Percentiles rank a stretch among this genome's conserved stretches.
phyloP scores from a whole-genome alignment of 1,284 basidiomycete genomes.

The Tetrapyrgos nigripes region DNA sequence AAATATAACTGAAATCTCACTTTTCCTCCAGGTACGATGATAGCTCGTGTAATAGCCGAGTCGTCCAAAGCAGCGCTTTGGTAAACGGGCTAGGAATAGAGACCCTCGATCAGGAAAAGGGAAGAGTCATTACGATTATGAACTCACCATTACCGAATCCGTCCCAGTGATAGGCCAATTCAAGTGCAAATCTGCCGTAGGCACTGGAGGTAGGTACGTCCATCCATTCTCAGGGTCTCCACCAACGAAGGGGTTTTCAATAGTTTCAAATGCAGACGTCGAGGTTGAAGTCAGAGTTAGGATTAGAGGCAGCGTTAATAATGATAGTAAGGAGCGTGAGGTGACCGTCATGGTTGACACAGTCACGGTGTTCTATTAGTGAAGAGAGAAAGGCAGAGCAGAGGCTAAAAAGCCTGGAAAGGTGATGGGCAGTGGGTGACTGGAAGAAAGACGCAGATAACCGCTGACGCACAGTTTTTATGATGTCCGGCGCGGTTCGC shows the following conservation, averaged over 20 bases:
- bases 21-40: background rate
- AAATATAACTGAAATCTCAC: background rate
- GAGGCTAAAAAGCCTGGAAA: too few species aligned
- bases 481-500: too few species aligned
- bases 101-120: background rate
- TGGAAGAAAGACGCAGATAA: too few species aligned
- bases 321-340: background rate
- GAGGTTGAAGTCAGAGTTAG: background rate
- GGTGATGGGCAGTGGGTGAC: too few species aligned
- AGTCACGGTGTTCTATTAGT: too few species aligned
- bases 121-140: background rate
- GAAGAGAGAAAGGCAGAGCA: too few species aligned
- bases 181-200: background rate
- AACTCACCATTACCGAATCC: background rate
- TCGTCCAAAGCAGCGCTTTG: background rate
- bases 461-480: too few species aligned
- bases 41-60: background rate
- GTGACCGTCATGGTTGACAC: background rate
- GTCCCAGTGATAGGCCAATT: background rate
- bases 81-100: background rate
- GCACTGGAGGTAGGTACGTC: background rate
- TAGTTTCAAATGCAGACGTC: too few species aligned
- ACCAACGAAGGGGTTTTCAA: background rate
- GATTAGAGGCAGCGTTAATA: background rate
- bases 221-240: background rate